Conservation (phyloP, 2,329 filamentous ascomycete species). For the Chrysoporthe puriensis region DNA sequence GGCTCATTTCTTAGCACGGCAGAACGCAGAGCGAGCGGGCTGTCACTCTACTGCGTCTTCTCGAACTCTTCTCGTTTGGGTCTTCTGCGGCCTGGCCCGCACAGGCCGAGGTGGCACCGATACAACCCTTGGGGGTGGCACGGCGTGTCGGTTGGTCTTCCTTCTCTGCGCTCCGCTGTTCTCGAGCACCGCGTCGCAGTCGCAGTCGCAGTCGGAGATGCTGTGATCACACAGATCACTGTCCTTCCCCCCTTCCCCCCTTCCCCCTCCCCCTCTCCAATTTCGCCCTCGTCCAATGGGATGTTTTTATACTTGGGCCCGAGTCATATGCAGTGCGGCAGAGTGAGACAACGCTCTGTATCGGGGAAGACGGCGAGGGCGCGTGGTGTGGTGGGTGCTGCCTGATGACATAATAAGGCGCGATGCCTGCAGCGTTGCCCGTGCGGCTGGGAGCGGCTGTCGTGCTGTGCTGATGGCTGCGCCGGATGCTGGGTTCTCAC, state of each 20-base stretch:
- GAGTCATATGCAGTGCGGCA: neutral
- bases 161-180: neutral
- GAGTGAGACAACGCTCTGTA: neutral
- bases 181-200: neutral
- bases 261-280: neutral
- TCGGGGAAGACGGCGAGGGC: too few relatives aligned
- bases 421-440: too few relatives aligned
- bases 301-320: neutral
- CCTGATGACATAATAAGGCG: too few relatives aligned
- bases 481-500: too few relatives aligned
- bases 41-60: neutral
- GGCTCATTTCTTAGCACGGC: neutral
- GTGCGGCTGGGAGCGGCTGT: too few relatives aligned
- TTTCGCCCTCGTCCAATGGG: neutral
- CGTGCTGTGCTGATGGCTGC: too few relatives aligned
- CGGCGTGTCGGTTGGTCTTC: neutral
- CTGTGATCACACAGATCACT: neutral
- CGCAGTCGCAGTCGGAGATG: too few relatives aligned
- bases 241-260: neutral
- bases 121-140: neutral
- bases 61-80: neutral
- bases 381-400: too few relatives aligned
- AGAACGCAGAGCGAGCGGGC: neutral
- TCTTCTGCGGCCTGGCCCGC: neutral
- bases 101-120: neutral